Evolutionary conservation across 768 basidiomycete genomes (phyloP), one percentile per base, ranked within the genome.

Genomic region (Hypholoma sublateritium): DNA sequence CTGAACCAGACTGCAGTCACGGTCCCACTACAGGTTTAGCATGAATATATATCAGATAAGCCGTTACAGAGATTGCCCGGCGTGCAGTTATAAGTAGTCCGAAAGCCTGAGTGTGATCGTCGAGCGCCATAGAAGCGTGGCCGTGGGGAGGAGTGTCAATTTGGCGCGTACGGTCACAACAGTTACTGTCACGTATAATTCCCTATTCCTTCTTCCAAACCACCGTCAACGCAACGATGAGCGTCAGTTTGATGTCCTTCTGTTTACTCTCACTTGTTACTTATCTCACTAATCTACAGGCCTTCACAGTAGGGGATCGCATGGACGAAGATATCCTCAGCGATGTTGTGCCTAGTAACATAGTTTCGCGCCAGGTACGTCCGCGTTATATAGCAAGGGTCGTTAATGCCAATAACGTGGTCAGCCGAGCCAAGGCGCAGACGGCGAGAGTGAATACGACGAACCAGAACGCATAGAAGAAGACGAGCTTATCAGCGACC

Each of bases 291-390:
- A n/a, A 1, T 21, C 11, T 5, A 42, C 45, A 77, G 77, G 63
- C 74, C 22, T 77, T 78, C 55, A 78, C 75, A 11, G 64, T 76
- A 0, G 71, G 67, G 22, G 70, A 72, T 37, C 66, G 72, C 22
- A 75, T 74, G 69, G 80, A 83, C 11, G 93, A 94, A 52, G 94
- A 95, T 70, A 87, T 93, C 49, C 80, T 97, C 59, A 92, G 90
- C 65, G 94, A 96, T 70, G 84, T 95, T 56, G 87, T 96, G 7
- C 94, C 94, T 2, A 90, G 88, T 69, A 92, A 93, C 68, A 93
- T 95, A 60, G 87, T 95, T 45, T 95, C 93, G 54, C 84, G 94
- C 66, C 89, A 92, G 77, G 93, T 89, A 65, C 56, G 79, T 39
- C 14, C 44, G 0, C 51, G 55, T 55, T 52, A 37, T 56, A 37